These are phyloP conservation scores for Beauveria bassiana DNA, from an alignment of 2,329 filamentous ascomycete genomes.

Conservation along the genomic window DNA sequence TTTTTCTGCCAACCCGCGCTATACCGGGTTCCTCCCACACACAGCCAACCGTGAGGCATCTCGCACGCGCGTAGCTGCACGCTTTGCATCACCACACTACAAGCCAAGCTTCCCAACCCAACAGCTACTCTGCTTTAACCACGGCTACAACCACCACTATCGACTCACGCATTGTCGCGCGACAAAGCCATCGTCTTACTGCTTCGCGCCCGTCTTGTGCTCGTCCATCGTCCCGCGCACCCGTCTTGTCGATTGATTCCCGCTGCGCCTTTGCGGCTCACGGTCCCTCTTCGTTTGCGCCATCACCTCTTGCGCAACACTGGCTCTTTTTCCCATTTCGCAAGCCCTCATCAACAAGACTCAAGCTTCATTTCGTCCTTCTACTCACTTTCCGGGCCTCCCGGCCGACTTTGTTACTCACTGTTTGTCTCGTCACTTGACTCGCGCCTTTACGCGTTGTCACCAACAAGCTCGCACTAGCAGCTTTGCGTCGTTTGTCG, in stretches of 20 bases:
- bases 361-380: neutral
- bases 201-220: neutral
- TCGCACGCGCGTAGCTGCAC: slow-evolving; percentile 11
- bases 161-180: neutral
- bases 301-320: neutral
- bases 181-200: neutral
- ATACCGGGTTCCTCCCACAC: neutral
- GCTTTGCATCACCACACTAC: slow-evolving; percentile 7
- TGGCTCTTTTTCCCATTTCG: neutral
- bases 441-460: slow-evolving; percentile 6
- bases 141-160: neutral
- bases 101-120: neutral
- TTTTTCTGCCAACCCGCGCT: neutral
- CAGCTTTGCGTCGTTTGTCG: slow-evolving; percentile 6
- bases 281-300: neutral
- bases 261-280: slow-evolving; percentile 1
- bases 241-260: neutral
- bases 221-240: neutral
- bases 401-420: neutral
- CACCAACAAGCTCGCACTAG: slow-evolving; percentile 1
- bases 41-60: slow-evolving; percentile 8
- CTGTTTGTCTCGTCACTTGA: neutral
- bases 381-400: neutral
- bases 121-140: neutral
- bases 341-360: neutral